Conservation (phyloP, 2,329 filamentous ascomycete species). For the Paecilomyces dactylethromorphus region DNA sequence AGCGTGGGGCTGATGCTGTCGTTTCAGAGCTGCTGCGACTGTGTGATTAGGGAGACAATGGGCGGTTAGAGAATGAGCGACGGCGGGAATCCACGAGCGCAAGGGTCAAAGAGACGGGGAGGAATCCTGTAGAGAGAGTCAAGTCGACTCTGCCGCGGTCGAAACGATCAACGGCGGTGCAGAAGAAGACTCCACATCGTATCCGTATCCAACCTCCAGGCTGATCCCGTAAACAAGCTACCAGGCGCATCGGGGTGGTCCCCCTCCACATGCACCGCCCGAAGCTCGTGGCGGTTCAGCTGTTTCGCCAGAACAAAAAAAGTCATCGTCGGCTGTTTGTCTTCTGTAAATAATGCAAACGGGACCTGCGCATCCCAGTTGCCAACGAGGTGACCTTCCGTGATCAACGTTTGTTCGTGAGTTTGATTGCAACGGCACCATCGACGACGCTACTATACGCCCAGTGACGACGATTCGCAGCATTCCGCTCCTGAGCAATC, state of each 20-base stretch:
- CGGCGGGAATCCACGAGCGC: background rate
- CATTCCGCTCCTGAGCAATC: constrained; percentile 26
- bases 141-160: background rate
- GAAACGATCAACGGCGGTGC: background rate
- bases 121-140: background rate
- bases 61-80: background rate
- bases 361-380: background rate
- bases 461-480: background rate
- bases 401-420: background rate
- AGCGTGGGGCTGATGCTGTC: background rate
- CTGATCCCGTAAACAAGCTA: background rate
- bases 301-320: background rate
- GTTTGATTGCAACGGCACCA: background rate
- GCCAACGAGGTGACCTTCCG: background rate
- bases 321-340: background rate
- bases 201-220: background rate
- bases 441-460: background rate
- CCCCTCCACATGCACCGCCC: background rate
- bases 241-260: background rate
- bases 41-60: background rate
- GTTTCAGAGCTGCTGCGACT: background rate
- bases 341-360: background rate
- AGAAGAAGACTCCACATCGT: background rate
- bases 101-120: background rate
- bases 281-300: background rate